Percentiles rank a stretch among this genome's conserved stretches.
These are phyloP conservation scores for Mycosphaerella arachidis DNA, from an alignment of 2,329 filamentous ascomycete species.

Conservation along the genomic window DNA sequence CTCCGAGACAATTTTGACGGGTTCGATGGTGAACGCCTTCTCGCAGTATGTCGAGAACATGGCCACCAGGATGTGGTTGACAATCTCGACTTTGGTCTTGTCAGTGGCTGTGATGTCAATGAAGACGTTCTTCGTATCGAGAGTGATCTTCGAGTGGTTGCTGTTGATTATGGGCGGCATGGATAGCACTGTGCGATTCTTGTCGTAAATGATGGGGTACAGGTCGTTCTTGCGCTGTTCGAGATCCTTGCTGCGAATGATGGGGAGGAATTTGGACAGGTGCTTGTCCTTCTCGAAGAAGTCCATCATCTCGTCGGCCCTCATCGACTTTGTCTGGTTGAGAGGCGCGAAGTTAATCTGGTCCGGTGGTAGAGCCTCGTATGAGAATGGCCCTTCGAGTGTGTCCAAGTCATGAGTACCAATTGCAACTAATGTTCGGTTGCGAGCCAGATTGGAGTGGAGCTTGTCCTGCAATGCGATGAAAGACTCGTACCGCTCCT, in stretches of 20 bases:
- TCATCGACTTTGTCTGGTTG: constrained; percentile 87
- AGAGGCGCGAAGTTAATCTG: constrained; percentile 87
- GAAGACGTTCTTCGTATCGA: constrained; percentile 84
- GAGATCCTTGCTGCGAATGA: constrained; percentile 65
- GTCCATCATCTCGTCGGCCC: constrained; percentile 80
- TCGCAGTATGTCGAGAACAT: constrained; percentile 95
- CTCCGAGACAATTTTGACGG: constrained; percentile 83
- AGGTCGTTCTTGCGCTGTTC: constrained; percentile 57
- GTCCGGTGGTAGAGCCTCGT: constrained; percentile 86
- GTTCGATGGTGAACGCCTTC: constrained; percentile 88
- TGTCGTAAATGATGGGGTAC: constrained; percentile 93
- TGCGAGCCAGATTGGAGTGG: constrained; percentile 89
- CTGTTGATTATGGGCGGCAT: constrained; percentile 97
- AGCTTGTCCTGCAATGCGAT: constrained; percentile 97
- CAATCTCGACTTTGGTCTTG: constrained; percentile 91
- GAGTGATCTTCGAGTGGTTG: constrained; percentile 90
- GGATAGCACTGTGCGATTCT: constrained; percentile 81
- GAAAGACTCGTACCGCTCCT: constrained; percentile 93
- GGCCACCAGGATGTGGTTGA: constrained; percentile 88
- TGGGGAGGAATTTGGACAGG: constrained; percentile 83
- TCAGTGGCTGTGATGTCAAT: constrained; percentile 97
- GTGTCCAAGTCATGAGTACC: constrained; percentile 96
- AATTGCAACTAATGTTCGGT: constrained; percentile 91
- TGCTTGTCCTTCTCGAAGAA: constrained; percentile 95
- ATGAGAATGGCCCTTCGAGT: constrained; percentile 89